Percentiles rank a stretch among this genome's conserved stretches.
Evolutionary conservation across 78 protist genomes (phyloP).

Genomic region (Anaeramoeba flamelloides): DNA sequence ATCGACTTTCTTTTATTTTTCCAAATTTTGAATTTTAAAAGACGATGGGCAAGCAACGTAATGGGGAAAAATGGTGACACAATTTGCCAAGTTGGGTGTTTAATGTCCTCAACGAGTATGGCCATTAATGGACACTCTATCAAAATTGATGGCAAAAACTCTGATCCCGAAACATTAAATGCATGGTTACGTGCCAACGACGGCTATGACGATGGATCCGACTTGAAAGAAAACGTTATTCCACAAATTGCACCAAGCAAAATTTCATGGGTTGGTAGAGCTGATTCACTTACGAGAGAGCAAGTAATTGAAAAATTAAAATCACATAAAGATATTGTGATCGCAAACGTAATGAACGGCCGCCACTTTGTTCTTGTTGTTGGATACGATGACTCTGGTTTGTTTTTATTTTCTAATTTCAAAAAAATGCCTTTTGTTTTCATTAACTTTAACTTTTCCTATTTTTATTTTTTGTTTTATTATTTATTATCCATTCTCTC

Average conservation of each 20-base stretch:
- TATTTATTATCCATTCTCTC: too few species aligned
- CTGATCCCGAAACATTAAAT: neutral
- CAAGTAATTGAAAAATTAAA: neutral
- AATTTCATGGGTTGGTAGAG: neutral
- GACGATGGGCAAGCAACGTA: constrained; percentile 1
- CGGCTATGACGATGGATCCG: neutral
- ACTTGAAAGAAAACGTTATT: neutral
- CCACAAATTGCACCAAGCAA: neutral
- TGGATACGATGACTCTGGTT: neutral
- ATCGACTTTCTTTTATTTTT: too few species aligned
- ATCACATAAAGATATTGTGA: neutral
- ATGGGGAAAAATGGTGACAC: constrained; percentile 2
- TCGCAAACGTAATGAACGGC: neutral
- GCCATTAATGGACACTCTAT: neutral
- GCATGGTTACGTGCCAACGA: constrained; percentile 1
- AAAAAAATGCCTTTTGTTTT: too few species aligned
- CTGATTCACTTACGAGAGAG: neutral
- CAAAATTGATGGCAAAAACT: neutral
- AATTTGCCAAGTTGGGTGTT: constrained; percentile 4
- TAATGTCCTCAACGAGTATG: constrained; percentile 9
- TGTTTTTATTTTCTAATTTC: too few species aligned
- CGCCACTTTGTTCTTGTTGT: constrained; percentile 1
- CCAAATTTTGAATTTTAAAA: too few species aligned
- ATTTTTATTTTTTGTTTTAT: too few species aligned
- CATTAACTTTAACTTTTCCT: too few species aligned